phyloP scores from a whole-genome alignment of 2,329 filamentous ascomycete species.

The Akanthomyces uredinophilus region DNA sequence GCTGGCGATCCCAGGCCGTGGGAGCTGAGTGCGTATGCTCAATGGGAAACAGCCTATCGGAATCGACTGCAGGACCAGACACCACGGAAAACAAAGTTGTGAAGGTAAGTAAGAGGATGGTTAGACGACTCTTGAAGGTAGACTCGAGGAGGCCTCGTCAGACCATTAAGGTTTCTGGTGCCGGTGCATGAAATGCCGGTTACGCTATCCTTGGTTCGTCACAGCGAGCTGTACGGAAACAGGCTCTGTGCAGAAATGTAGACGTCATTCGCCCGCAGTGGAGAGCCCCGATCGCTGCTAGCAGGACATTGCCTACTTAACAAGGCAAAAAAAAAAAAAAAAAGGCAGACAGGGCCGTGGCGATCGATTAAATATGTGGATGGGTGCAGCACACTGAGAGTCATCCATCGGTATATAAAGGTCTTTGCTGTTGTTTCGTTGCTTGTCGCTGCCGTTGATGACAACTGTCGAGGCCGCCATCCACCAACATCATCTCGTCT shows the following conservation, averaged over 20 bases:
- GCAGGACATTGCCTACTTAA: background rate
- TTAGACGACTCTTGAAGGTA: background rate
- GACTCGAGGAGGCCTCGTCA: background rate
- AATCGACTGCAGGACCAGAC: no score
- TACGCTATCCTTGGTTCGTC: constrained; percentile 1
- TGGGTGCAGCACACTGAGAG: no score
- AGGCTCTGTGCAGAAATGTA: constrained; percentile 1
- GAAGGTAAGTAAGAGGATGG: background rate
- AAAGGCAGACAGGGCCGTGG: background rate
- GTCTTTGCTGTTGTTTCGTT: no score
- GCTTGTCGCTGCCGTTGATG: no score
- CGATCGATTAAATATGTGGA: no score
- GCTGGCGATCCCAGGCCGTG: no score
- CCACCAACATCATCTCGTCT: no score
- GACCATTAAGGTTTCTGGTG: background rate
- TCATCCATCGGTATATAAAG: no score
- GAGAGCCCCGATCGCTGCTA: background rate
- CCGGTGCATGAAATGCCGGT: background rate
- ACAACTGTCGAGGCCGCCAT: no score
- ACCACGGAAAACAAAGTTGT: background rate
- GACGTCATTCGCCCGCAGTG: constrained; percentile 7
- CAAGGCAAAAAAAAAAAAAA: background rate
- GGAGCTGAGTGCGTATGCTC: no score
- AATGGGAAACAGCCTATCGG: no score
- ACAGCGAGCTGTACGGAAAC: background rate